Evolutionary conservation across 352 stramenopile genomes (phyloP).

Genomic region (Pythium vanterpoolii): DNA sequence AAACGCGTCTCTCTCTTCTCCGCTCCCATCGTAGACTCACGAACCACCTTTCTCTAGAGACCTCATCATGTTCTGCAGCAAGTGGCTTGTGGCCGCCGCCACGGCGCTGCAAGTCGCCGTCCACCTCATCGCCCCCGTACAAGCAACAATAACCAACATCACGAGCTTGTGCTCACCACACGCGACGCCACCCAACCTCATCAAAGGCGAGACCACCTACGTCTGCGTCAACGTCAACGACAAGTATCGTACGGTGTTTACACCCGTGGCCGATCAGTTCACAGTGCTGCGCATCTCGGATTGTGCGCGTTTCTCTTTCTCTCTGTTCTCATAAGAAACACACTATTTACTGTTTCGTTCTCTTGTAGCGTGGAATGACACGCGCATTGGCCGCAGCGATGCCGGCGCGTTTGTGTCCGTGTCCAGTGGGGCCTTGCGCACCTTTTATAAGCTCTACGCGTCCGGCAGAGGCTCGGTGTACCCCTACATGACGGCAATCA

Average conservation of each 20-base stretch:
- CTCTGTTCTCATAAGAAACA: background rate
- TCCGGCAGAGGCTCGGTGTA: constrained; percentile 43
- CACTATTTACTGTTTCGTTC: background rate
- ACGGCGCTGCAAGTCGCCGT: background rate
- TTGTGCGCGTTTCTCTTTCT: constrained; percentile 36
- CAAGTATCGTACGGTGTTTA: constrained; percentile 72
- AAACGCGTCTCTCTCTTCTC: background rate
- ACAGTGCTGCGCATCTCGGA: constrained; percentile 69
- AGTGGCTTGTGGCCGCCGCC: background rate
- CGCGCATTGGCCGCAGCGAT: constrained; percentile 47
- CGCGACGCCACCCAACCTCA: constrained; percentile 38
- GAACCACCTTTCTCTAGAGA: background rate
- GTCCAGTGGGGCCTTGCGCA: constrained; percentile 61
- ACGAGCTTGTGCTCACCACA: constrained; percentile 63
- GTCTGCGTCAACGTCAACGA: constrained; percentile 82
- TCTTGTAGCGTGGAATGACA: constrained; percentile 63
- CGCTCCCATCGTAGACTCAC: background rate
- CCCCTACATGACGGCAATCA: constrained; percentile 74
- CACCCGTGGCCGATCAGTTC: constrained; percentile 69
- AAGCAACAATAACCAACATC: constrained; percentile 39
- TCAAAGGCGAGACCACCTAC: constrained; percentile 61
- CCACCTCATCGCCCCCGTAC: background rate
- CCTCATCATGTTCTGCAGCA: background rate
- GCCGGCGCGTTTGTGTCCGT: constrained; percentile 55
- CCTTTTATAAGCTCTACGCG: constrained; percentile 75